Conservation (phyloP, 768 basidiomycete species). For the Kondoa subrosea region DNA sequence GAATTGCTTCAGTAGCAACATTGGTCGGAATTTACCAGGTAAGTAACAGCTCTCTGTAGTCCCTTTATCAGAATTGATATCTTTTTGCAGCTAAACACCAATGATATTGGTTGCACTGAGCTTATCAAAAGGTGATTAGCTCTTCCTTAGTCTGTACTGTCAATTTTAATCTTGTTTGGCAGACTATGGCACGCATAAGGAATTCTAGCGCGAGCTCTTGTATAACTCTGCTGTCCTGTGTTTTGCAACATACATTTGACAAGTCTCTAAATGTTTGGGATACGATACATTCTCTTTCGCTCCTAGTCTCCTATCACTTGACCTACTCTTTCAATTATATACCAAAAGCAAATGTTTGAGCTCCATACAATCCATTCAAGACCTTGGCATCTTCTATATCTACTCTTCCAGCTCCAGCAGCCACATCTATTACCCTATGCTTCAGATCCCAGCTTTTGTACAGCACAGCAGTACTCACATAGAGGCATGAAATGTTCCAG, state of each 20-base stretch:
- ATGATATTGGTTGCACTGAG: conserved; percentile 91
- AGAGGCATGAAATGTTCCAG: conserved; percentile 69
- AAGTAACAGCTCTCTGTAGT: no score
- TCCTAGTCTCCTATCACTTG: no score
- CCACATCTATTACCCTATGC: background rate
- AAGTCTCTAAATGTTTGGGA: no score
- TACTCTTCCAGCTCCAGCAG: conserved; percentile 1
- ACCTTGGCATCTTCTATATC: conserved; percentile 12
- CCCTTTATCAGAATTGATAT: no score
- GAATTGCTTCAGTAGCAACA: conserved; percentile 58
- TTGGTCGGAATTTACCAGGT: conserved; percentile 37
- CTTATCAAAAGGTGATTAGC: conserved; percentile 45
- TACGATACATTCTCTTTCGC: no score
- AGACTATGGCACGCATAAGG: conserved; percentile 73
- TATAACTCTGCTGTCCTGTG: no score
- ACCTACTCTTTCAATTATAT: no score
- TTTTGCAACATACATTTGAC: no score
- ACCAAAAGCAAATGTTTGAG: conserved; percentile 18
- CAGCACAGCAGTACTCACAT: conserved; percentile 41
- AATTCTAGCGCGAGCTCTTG: no score
- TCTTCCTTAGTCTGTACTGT: no score
- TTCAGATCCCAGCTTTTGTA: no score
- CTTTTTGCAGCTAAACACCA: conserved; percentile 95
- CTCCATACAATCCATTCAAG: conserved; percentile 16
- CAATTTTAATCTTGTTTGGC: no score